A percentile compares a stretch with the other conserved stretches of the same genome.
Conservation (phyloP, 352 stramenopile species). For the Pythium rishiriense region DNA sequence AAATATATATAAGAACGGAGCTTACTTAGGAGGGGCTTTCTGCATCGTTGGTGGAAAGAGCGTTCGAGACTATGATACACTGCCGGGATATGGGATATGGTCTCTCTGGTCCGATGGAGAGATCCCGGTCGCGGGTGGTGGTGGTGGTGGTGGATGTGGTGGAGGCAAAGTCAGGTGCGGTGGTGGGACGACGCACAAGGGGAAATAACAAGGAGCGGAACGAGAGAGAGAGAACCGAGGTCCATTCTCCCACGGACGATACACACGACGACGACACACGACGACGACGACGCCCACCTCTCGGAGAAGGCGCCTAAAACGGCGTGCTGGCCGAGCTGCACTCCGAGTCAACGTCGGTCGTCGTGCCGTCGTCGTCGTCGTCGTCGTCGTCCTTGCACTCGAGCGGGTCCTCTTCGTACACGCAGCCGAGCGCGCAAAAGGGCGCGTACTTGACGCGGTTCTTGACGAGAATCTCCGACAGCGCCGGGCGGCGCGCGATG, state of each 20-base stretch:
- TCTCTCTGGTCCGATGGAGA: constrained; percentile 6
- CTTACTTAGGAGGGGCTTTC: no score
- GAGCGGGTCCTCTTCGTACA: constrained; percentile 48
- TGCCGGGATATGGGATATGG: no score
- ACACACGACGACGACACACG: neutral
- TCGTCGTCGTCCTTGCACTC: constrained; percentile 23
- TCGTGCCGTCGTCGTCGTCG: constrained; percentile 26
- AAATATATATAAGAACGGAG: constrained; percentile 19
- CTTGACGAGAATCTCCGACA: constrained; percentile 74
- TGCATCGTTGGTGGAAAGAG: neutral
- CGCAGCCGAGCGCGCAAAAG: constrained; percentile 57
- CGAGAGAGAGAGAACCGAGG: neutral
- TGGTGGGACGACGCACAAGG: no score
- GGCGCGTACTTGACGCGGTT: constrained; percentile 77
- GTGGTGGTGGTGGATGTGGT: neutral
- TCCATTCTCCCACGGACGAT: neutral
- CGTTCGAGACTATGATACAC: constrained; percentile 10
- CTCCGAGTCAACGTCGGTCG: constrained; percentile 46
- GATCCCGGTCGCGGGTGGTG: neutral
- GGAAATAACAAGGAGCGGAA: neutral
- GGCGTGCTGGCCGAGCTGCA: constrained; percentile 9
- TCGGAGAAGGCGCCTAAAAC: neutral
- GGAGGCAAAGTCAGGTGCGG: no score
- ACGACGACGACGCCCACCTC: neutral
- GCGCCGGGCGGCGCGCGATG: constrained; percentile 56